A percentile compares a stretch with the other conserved stretches of the same genome.
These are phyloP conservation scores for Ogataea neopini DNA, from an alignment of 805 yeast genomes.

Conservation along the genomic window DNA sequence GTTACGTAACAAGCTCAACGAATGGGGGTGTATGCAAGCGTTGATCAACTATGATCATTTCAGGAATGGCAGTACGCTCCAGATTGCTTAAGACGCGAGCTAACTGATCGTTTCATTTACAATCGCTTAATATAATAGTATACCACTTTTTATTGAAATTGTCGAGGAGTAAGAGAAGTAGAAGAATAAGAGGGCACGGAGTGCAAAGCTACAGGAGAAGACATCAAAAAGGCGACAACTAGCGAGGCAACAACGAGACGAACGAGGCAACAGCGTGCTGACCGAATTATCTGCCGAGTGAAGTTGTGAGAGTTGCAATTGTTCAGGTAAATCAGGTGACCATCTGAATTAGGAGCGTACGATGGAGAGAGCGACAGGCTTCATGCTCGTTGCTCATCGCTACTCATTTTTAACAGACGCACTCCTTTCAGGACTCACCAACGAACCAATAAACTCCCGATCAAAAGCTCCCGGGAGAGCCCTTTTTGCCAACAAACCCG, in stretches of 20 bases:
- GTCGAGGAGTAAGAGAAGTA: neutral
- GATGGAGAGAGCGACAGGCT: no score
- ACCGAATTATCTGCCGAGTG: no score
- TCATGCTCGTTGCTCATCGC: no score
- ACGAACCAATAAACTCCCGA: conserved; percentile 8
- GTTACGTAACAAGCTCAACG: conserved; percentile 90
- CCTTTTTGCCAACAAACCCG: conserved; percentile 10
- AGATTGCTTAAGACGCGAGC: conserved; percentile 1
- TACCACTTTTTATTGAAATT: conserved; percentile 1
- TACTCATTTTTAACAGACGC: neutral
- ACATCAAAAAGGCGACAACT: neutral
- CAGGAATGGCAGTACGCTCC: conserved; percentile 42
- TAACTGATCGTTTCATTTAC: no score
- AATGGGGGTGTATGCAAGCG: conserved; percentile 99
- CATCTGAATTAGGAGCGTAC: no score
- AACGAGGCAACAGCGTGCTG: no score
- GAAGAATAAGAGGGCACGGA: neutral
- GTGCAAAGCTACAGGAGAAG: neutral
- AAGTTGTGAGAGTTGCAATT: no score
- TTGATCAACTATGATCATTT: conserved; percentile 93
- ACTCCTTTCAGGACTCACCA: conserved; percentile 4
- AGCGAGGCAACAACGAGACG: no score
- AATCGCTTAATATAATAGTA: conserved; percentile 1
- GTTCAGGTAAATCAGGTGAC: no score
- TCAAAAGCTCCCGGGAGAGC: conserved; percentile 19